Conservation (phyloP, 2,329 filamentous ascomycete species). For the Stagonosporopsis chrysanthemi region DNA sequence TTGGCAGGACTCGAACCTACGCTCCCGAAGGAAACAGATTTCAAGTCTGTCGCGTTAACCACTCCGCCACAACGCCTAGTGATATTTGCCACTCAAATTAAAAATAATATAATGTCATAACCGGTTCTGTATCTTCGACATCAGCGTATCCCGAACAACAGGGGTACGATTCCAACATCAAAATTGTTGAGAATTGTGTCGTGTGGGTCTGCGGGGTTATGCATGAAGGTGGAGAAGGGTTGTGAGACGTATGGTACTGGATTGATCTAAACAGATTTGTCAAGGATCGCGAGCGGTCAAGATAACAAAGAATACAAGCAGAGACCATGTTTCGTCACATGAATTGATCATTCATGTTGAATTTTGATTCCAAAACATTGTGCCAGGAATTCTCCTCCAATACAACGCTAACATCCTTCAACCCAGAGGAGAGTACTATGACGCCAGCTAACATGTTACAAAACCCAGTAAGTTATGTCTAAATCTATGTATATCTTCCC, state of each 20-base stretch:
- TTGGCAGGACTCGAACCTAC: slow-evolving; percentile 47
- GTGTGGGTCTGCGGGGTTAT: slow-evolving; percentile 3
- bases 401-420: neutral
- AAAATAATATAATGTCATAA: neutral
- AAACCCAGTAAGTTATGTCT: neutral
- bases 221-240: neutral
- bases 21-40: slow-evolving; percentile 50
- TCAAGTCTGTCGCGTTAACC: slow-evolving; percentile 51
- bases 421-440: neutral
- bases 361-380: neutral
- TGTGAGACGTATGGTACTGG: neutral
- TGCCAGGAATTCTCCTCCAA: neutral
- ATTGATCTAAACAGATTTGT: no score
- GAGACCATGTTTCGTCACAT: neutral
- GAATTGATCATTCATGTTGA: neutral
- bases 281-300: neutral
- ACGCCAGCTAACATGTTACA: neutral
- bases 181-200: neutral
- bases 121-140: neutral
- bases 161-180: neutral
- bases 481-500: neutral
- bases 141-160: neutral
- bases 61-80: slow-evolving; percentile 43
- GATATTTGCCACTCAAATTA: slow-evolving; percentile 3
- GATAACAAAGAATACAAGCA: neutral